Conservation (phyloP, 2,329 filamentous ascomycete genomes). For the Claviceps pusilla region DNA sequence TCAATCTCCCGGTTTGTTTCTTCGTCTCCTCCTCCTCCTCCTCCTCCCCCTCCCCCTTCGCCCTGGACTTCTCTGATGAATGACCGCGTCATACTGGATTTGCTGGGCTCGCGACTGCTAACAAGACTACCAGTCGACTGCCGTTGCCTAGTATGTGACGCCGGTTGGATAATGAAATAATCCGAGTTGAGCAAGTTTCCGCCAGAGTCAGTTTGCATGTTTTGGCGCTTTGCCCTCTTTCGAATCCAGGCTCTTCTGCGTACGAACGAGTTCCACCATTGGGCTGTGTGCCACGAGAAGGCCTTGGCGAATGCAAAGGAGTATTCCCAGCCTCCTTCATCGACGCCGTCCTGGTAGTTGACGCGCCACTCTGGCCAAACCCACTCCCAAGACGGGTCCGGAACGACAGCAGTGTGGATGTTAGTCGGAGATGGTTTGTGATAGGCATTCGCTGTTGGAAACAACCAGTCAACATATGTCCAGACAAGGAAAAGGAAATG, state of each 20-base stretch:
- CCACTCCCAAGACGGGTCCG: conserved; percentile 94
- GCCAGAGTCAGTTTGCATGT: conserved; percentile 30
- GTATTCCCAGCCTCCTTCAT: conserved; percentile 93
- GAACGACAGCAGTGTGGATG: conserved; percentile 78
- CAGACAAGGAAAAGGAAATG: no score
- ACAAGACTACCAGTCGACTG: conserved; percentile 19
- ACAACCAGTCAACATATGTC: conserved; percentile 1
- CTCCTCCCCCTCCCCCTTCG: conserved; percentile 34
- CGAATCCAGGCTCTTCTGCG: conserved; percentile 76
- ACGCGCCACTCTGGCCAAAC: conserved; percentile 51
- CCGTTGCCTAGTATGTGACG: conserved; percentile 21
- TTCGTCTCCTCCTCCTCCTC: conserved; percentile 37
- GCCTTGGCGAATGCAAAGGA: conserved; percentile 66
- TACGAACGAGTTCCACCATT: conserved; percentile 94
- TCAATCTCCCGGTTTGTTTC: conserved; percentile 44
- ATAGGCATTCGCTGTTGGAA: conserved; percentile 40
- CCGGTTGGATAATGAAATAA: conserved; percentile 62
- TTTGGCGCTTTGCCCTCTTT: conserved; percentile 51
- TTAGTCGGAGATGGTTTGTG: conserved; percentile 46
- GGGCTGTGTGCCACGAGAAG: conserved; percentile 76
- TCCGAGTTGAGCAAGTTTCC: conserved; percentile 57
- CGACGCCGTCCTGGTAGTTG: conserved; percentile 56
- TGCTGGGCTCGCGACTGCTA: conserved; percentile 20
- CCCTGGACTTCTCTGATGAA: conserved; percentile 27
- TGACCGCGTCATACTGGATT: conserved; percentile 21